A percentile compares a stretch with the other conserved stretches of the same genome.
These are phyloP conservation scores for Ceratobasidium papillatum DNA, from an alignment of 1,284 basidiomycete species.

Conservation along the genomic window DNA sequence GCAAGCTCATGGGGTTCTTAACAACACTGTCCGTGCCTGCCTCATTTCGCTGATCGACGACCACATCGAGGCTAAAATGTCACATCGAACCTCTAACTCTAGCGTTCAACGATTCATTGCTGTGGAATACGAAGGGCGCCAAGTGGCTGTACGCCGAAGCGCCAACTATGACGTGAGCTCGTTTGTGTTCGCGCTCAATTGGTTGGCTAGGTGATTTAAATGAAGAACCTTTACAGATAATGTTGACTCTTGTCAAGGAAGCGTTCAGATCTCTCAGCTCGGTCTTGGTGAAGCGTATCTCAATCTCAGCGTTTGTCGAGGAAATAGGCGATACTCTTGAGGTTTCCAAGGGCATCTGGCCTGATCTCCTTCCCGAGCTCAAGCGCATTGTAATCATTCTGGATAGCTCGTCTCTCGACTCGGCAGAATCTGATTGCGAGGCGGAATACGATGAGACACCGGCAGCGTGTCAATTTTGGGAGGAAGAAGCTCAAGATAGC, in stretches of 20 bases:
- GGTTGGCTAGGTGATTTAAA: neutral
- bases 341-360: neutral
- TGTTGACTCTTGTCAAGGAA: neutral
- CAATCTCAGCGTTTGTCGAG: neutral
- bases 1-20: no score
- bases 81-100: no score
- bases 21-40: no score
- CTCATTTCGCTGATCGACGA: no score
- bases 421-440: neutral
- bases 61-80: no score
- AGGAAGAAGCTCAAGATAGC: no score
- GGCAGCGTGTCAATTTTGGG: no score
- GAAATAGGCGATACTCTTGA: neutral
- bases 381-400: neutral
- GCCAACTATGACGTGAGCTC: neutral
- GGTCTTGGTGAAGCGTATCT: neutral
- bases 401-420: neutral
- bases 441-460: no score
- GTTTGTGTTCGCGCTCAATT: neutral
- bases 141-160: neutral
- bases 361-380: neutral
- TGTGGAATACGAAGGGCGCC: neutral
- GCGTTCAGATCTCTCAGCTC: neutral
- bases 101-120: neutral
- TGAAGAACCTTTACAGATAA: neutral